Percentiles rank a stretch among this genome's conserved stretches.
Evolutionary conservation across 2,329 filamentous ascomycete species (phyloP).

Genomic region (Dendrostoma leiphaemia): DNA sequence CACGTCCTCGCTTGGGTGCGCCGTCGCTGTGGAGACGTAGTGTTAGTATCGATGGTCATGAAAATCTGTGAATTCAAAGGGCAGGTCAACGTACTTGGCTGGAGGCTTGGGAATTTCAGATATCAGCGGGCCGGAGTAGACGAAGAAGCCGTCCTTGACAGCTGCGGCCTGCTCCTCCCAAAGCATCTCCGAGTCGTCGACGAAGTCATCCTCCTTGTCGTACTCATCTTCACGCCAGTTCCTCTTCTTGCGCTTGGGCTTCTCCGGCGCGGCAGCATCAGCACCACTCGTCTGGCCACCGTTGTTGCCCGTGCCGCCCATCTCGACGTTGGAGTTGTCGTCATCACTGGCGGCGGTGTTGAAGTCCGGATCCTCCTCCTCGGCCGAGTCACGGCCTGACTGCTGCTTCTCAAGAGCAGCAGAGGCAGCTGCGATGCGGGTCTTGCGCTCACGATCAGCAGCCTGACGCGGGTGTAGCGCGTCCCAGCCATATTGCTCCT

Average conservation of each 20-base stretch:
- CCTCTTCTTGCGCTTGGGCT: conserved; percentile 72
- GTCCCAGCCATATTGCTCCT: conserved; percentile 92
- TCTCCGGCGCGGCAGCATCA: conserved; percentile 60
- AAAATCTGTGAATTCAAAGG: too few species aligned
- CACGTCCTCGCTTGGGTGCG: conserved; percentile 66
- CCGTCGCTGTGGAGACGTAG: conserved; percentile 57
- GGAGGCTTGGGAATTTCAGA: conserved; percentile 78
- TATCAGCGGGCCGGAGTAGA: conserved; percentile 90
- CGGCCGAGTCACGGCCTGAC: conserved; percentile 52
- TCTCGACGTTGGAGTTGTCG: conserved; percentile 68
- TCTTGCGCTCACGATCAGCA: conserved; percentile 81
- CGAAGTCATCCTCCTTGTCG: conserved; percentile 78
- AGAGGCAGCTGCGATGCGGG: conserved; percentile 84
- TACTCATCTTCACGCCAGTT: conserved; percentile 81
- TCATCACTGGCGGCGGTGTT: conserved; percentile 66
- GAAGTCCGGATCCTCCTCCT: conserved; percentile 16
- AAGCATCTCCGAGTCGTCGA: conserved; percentile 89
- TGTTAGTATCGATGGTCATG: conserved; percentile 39
- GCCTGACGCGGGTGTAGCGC: conserved; percentile 89
- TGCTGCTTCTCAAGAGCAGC: conserved; percentile 77
- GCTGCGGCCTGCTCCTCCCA: conserved; percentile 96
- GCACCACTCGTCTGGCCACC: conserved; percentile 53
- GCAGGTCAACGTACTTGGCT: conserved; percentile 52
- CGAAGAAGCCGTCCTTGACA: conserved; percentile 95
- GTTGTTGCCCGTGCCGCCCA: conserved; percentile 64